Conservation (phyloP, 2,329 filamentous ascomycete genomes). For the Penicillium olsonii region DNA sequence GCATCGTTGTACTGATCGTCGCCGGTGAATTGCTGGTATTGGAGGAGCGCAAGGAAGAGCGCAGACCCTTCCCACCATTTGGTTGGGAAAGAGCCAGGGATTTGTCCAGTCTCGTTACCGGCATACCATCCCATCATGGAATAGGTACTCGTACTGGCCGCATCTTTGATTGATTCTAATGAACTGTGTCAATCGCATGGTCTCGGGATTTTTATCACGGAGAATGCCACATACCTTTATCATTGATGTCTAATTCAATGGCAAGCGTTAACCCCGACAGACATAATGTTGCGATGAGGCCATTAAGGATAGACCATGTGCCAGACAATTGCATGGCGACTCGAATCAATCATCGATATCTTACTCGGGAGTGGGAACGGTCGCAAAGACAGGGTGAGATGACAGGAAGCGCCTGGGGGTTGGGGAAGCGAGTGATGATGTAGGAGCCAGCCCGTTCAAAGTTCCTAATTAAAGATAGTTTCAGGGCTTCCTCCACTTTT, state of each 20-base stretch:
- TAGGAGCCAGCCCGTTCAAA: constrained; percentile 1
- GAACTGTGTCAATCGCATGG: background rate
- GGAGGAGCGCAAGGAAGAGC: constrained; percentile 68
- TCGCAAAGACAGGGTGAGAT: background rate
- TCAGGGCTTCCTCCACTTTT: constrained; percentile 10
- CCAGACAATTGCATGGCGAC: constrained; percentile 9
- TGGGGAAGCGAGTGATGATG: constrained; percentile 7
- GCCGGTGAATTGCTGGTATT: constrained; percentile 70
- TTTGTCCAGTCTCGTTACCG: constrained; percentile 52
- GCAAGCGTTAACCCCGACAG: constrained; percentile 12
- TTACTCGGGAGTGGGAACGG: background rate
- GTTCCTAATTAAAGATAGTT: constrained; percentile 10
- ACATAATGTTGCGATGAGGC: constrained; percentile 4
- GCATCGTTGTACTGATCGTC: constrained; percentile 64
- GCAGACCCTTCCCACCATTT: constrained; percentile 76
- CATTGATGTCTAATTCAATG: constrained; percentile 25
- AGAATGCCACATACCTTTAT: constrained; percentile 20
- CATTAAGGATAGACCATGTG: constrained; percentile 10
- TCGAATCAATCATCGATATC: constrained; percentile 9
- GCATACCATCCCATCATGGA: constrained; percentile 56
- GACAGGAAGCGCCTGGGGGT: constrained; percentile 2
- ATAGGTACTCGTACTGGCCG: constrained; percentile 46
- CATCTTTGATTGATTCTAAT: constrained; percentile 47
- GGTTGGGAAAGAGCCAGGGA: constrained; percentile 61
- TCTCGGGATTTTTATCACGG: background rate